Base-by-base conservation (phyloP, 805 yeast species). In the Candida insectorum region DNA sequence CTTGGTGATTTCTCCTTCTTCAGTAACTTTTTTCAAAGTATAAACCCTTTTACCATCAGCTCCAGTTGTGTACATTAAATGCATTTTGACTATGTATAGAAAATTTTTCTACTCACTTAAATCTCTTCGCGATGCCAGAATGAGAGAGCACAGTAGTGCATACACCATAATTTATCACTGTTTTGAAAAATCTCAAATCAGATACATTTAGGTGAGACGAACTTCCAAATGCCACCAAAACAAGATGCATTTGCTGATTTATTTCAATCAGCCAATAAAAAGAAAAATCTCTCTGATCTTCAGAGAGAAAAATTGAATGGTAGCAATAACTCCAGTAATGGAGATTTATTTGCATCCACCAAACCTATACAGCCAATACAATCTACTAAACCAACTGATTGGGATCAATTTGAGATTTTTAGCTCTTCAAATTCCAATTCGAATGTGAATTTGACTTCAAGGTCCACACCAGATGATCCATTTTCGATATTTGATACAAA, bases 61-160 rank as follows among this genome's bases (percentile, higher is more conserved):
- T 55, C 89, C 95, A 57, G 83, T 65, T 41, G 97, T 89, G 88
- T 85, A 93, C 99, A 93, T 93, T 65, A 93, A 83, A 84, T 93
- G 98, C 99, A 93, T 93, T 28, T 34, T 43, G 25, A 12, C 11
- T 23, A 15, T 26, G 11, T 12, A n/a, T n/a, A 13, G 16, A 21
- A 34, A 34, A 28, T 11, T 24, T 34, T 35, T 34, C 24, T 12
- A 12, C 6, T 21, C n/a, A 10, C 14, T 18, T 10, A 16, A 21
- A 12, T 24, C 13, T 24, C n/a, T 13, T 24, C 13, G n/a, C n/a
- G n/a, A n/a, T n/a, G n/a, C n/a, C n/a, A n/a, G n/a, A n/a, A n/a
- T n/a, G n/a, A n/a, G n/a, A n/a, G n/a, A 20, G 8, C 11, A 20
- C 11, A 20, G 23, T 20, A 8, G 23, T 20, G 23, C 11, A 8